phyloP scores from a whole-genome alignment of 2,329 filamentous ascomycete genomes.

The Colletotrichum echinochloae region DNA sequence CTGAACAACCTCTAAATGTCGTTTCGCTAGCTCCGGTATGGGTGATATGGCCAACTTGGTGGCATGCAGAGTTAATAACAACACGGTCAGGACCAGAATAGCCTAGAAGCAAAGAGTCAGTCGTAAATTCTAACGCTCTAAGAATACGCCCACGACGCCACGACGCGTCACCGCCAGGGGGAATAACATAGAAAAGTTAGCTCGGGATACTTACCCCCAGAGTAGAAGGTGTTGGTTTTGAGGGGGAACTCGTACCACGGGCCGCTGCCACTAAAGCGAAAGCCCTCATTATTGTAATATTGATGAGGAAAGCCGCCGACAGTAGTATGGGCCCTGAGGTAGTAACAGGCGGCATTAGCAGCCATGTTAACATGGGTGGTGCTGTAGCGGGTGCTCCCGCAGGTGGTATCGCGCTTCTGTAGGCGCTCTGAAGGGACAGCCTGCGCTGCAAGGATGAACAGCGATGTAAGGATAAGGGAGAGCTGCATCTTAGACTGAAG shows the following conservation, averaged over 20 bases:
- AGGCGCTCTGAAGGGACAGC: constrained; percentile 29
- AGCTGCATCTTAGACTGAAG: constrained; percentile 33
- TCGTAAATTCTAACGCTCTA: neutral
- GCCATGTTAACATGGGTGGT: constrained; percentile 62
- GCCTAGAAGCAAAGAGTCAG: constrained; percentile 50
- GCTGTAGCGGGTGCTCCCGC: constrained; percentile 66
- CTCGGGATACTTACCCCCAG: constrained; percentile 59
- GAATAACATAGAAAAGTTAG: neutral
- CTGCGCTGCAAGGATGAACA: constrained; percentile 35
- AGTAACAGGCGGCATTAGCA: constrained; percentile 62
- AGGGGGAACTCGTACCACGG: constrained; percentile 76
- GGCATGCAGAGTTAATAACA: constrained; percentile 69
- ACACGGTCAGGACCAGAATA: constrained; percentile 76
- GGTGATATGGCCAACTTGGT: constrained; percentile 74
- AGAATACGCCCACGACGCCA: too few relatives aligned
- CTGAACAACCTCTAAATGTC: constrained; percentile 67
- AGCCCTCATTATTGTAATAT: constrained; percentile 74
- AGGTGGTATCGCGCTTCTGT: constrained; percentile 57
- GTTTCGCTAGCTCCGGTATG: constrained; percentile 77
- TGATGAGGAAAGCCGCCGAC: constrained; percentile 61
- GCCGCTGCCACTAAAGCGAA: constrained; percentile 66
- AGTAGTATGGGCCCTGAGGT: constrained; percentile 55
- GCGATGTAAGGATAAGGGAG: constrained; percentile 36
- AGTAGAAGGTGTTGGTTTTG: constrained; percentile 64
- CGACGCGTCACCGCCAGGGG: neutral